phyloP scores from a whole-genome alignment of 225 moss, liverwort and hornwort genomes.

The Bryum argenteum region DNA sequence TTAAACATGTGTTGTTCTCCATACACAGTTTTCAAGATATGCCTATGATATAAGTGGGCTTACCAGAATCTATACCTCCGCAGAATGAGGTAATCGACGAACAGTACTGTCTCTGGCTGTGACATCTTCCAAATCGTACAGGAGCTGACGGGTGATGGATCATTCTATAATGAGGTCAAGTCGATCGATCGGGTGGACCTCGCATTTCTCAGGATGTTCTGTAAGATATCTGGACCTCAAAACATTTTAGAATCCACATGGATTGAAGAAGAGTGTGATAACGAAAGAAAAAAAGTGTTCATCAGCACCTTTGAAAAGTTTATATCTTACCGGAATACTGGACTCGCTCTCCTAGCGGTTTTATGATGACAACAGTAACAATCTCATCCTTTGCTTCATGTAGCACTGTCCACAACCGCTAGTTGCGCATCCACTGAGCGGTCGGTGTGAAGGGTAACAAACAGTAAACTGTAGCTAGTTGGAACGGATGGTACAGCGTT shows the following conservation, averaged over 20 bases:
- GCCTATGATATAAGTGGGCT: no score
- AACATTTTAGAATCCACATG: no score
- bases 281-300: conserved; percentile 7
- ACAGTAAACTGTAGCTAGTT: conserved; percentile 57
- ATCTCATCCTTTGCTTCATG: conserved; percentile 91
- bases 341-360: conserved; percentile 51
- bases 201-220: conserved; percentile 63
- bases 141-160: conserved; percentile 66
- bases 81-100: conserved; percentile 72
- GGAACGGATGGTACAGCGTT: conserved; percentile 72
- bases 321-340: conserved; percentile 72
- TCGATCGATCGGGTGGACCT: conserved; percentile 75
- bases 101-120: conserved; percentile 49
- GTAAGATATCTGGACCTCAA: conserved; percentile 54
- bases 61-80: no score
- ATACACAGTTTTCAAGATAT: no score
- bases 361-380: conserved; percentile 41
- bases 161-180: conserved; percentile 78
- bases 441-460: conserved; percentile 74
- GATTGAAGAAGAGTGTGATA: no score
- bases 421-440: no score
- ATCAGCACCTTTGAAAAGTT: conserved; percentile 61
- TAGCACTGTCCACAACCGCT: conserved; percentile 69
- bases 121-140: conserved; percentile 52
- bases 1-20: no score